These are phyloP conservation scores for Umbellularia californica DNA, from an alignment of 164 flowering plant species.

Conservation along the genomic window DNA sequence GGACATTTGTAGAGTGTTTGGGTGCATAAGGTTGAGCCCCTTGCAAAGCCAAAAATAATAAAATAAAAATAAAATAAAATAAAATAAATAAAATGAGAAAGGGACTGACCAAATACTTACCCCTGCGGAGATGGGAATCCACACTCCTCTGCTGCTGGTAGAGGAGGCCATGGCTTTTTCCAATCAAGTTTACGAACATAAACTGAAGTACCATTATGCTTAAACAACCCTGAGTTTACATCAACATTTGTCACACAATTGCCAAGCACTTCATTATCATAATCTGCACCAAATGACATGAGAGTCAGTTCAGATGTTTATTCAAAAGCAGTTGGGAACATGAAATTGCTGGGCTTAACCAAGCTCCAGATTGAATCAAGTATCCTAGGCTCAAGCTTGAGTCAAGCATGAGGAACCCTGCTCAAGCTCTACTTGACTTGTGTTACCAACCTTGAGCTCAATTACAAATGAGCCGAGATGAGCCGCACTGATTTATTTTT, in stretches of 20 bases:
- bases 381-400: too few species aligned
- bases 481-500: too few species aligned
- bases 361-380: too few species aligned
- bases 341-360: neutral
- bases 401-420: too few species aligned
- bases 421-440: too few species aligned
- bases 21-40: too few species aligned
- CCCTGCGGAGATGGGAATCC: conserved; percentile 23
- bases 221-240: conserved; percentile 48
- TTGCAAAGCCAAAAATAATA: too few species aligned
- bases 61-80: too few species aligned
- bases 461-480: too few species aligned
- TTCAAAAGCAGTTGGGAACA: neutral
- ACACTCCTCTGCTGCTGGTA: conserved; percentile 21
- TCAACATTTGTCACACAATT: conserved; percentile 68
- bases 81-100: neutral
- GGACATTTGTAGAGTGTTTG: too few species aligned
- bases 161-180: conserved; percentile 71
- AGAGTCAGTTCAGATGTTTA: conserved; percentile 1
- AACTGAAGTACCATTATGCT: conserved; percentile 32
- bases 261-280: conserved; percentile 55
- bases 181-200: conserved; percentile 86
- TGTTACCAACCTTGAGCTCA: too few species aligned
- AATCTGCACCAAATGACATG: conserved; percentile 38
- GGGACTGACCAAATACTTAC: conserved; percentile 21